These are phyloP conservation scores for Metschnikowia drakensbergensis DNA, from an alignment of 805 yeast genomes.

Conservation along the genomic window DNA sequence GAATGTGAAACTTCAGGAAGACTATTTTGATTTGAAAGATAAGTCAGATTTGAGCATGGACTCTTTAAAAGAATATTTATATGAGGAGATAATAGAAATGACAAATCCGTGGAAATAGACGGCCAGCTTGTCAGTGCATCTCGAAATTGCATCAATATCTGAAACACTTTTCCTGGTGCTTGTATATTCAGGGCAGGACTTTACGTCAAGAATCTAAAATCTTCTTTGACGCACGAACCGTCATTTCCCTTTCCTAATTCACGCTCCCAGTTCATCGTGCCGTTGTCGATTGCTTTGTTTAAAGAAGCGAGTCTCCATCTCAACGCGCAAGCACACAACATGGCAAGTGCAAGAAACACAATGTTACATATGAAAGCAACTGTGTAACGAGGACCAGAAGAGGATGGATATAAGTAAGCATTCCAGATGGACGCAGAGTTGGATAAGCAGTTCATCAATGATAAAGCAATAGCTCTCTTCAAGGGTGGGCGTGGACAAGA, in stretches of 20 bases:
- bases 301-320: conserved; percentile 35
- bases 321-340: conserved; percentile 35
- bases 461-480: conserved; percentile 56
- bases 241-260: conserved; percentile 47
- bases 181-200: not conserved
- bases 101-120: not conserved
- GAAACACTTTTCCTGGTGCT: not conserved
- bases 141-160: not conserved
- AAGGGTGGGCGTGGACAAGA: conserved; percentile 56
- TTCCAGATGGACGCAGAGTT: conserved; percentile 58
- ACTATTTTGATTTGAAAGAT: conserved; percentile 14
- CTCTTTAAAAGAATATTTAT: conserved; percentile 13
- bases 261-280: conserved; percentile 47
- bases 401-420: conserved; percentile 46
- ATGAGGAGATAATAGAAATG: conserved; percentile 13
- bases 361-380: conserved; percentile 47
- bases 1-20: conserved; percentile 12
- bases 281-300: conserved; percentile 41
- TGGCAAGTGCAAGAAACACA: conserved; percentile 42
- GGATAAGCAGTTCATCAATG: conserved; percentile 53
- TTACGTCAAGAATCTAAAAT: conserved; percentile 39
- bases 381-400: conserved; percentile 44
- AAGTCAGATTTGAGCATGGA: conserved; percentile 12
- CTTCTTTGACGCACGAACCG: conserved; percentile 40
- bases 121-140: not conserved